Evolutionary conservation across 1,139 yeast genomes (phyloP).

Genomic region (Hyphopichia pseudoburtonii): DNA sequence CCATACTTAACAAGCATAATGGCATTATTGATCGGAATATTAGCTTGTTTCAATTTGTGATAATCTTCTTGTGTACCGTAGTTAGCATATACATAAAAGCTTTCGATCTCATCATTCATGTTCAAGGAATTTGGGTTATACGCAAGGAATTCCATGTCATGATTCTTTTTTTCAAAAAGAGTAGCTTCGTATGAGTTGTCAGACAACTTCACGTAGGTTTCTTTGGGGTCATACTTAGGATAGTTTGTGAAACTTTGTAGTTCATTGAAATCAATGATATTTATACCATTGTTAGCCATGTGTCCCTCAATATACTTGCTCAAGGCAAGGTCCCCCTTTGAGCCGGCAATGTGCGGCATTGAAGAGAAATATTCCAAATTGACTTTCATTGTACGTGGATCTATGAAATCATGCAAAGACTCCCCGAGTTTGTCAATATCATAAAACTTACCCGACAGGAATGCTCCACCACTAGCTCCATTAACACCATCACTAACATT

Average conservation of each 20-base stretch:
- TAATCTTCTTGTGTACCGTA: conserved; percentile 66
- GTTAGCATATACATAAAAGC: conserved; percentile 55
- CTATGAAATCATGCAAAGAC: conserved; percentile 52
- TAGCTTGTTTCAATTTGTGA: conserved; percentile 33
- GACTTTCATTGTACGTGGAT: conserved; percentile 60
- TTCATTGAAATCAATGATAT: conserved; percentile 49
- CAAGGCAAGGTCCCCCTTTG: conserved; percentile 76
- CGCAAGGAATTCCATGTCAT: conserved; percentile 41
- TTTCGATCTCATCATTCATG: conserved; percentile 50
- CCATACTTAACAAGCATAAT: conserved; percentile 69
- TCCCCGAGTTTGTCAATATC: conserved; percentile 53
- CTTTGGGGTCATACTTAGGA: conserved; percentile 23
- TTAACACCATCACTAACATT: conserved; percentile 50
- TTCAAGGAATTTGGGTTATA: conserved; percentile 67
- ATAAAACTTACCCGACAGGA: conserved; percentile 60
- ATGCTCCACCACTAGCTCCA: conserved; percentile 42
- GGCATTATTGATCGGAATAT: conserved; percentile 37
- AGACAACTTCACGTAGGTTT: conserved; percentile 31
- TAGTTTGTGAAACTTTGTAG: conserved; percentile 62
- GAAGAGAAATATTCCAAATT: conserved; percentile 75
- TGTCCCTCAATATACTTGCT: conserved; percentile 63
- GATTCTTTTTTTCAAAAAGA: conserved; percentile 34
- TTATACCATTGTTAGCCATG: conserved; percentile 58
- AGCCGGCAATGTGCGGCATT: conserved; percentile 86
- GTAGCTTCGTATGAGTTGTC: conserved; percentile 41